Base-by-base conservation (phyloP, 495 filamentous ascomycete species). In the Annulohypoxylon stygium region DNA sequence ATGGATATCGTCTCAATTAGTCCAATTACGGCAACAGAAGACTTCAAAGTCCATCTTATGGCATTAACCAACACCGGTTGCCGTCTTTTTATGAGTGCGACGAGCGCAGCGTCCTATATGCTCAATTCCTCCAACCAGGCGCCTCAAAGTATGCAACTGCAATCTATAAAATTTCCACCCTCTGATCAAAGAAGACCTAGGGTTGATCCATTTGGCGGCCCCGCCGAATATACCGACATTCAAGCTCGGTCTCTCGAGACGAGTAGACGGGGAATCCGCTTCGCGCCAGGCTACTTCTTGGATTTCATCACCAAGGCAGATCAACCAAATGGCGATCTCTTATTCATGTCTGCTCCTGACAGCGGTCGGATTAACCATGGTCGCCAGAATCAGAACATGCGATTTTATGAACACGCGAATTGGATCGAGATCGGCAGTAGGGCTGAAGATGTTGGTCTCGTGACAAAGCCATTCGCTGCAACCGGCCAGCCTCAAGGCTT, bases 131-230 rank as follows among this genome's bases (percentile, higher is more conserved):
- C 90, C 23, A 86, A 80, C 48, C 86, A 83, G 64, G 89, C 94
- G 0, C 95, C 97, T 3, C 95, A 92, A 57, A 98, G 93, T 82
- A 98, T 99, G 94, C 95, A 97, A 78, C 90, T 98, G 20, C 93
- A 97, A 71, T 94, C 95, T 75, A 90, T 98, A 78, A 97, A 95
- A 75, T 97, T 97, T 63, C 97, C 96, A 8, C 95, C 96, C 0
- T 71, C 74, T 25, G 78, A 84, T 36, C 69, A 69, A 25, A 67
- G 60, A 23, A 62, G 78, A 39, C 12, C 73, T 70, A 61, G 73
- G 25, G 30, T 37, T 7, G 65, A 72, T 48, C 77, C 68, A 57
- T 80, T 75, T 61, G 68, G 71, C 61, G 71, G 70, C 5, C 68
- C 66, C 8, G 78, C 79, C n/a, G 73, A 79, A 6, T 25, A 77